phyloP scores from a whole-genome alignment of 1,284 basidiomycete species.

The Tilletiaria anomala region DNA sequence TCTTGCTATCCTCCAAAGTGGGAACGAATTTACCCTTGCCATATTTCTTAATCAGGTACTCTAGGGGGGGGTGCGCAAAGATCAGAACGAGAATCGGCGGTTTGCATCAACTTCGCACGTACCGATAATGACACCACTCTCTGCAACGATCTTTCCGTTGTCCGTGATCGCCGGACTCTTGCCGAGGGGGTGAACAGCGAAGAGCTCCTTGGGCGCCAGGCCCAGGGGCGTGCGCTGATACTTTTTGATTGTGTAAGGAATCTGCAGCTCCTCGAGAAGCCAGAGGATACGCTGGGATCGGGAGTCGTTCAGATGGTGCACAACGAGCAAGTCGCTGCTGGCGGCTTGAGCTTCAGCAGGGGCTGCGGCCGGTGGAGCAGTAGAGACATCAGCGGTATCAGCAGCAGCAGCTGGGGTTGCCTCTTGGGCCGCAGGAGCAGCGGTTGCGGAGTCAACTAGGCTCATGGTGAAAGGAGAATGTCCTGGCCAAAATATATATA shows the following conservation, averaged over 20 bases:
- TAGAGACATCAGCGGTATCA: too few species aligned
- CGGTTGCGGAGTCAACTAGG: too few species aligned
- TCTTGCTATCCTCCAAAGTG: conserved; percentile 10
- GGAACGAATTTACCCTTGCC: conserved; percentile 23
- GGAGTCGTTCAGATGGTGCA: conserved; percentile 35
- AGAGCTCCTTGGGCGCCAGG: conserved; percentile 23
- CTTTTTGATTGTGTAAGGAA: conserved; percentile 31
- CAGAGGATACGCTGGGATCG: conserved; percentile 37
- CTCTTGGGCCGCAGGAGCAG: too few species aligned
- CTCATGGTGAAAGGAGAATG: too few species aligned
- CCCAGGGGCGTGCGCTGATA: conserved; percentile 20
- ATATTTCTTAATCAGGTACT: conserved; percentile 34
- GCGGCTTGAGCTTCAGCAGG: too few species aligned
- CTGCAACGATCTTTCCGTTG: conserved; percentile 23
- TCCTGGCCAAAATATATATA: too few species aligned
- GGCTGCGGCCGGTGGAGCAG: too few species aligned
- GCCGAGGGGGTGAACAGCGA: conserved; percentile 29
- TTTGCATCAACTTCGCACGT: conserved; percentile 1
- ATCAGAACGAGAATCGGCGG: background rate
- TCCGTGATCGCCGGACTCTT: conserved; percentile 36
- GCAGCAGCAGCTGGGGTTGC: too few species aligned
- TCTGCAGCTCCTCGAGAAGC: conserved; percentile 35
- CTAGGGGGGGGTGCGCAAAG: conserved; percentile 5
- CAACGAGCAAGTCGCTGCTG: too few species aligned
- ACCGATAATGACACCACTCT: conserved; percentile 34